Base-by-base conservation (phyloP, 345 rosid species). In the Pugionium dolabratum region DNA sequence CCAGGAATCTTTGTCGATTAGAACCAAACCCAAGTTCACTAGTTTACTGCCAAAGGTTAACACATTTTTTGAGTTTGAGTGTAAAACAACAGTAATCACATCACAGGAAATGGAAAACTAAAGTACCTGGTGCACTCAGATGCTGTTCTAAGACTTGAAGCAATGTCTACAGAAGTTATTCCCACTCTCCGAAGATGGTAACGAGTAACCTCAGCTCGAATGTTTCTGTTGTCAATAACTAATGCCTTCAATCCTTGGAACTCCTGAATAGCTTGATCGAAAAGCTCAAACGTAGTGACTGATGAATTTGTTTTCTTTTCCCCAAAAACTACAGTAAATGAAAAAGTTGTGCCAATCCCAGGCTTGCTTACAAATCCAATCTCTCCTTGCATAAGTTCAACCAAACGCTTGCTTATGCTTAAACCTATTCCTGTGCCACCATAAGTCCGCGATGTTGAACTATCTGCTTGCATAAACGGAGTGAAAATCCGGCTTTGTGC, bases 401-500 rank as follows among this genome's bases (percentile, higher is more conserved):
- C 97, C 60, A 94, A 79, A 74, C 83, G 84, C 70, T 82, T 86
- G 84, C 97, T 86, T 50, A 94, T 88, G 77, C 99, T 94, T 69
- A 94, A 75, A 53, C 99, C 99, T 58, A 94, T 94, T 57, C 97
- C 97, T 10, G 97, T 94, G 26, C 99, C 97, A 64, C 99, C 99
- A 76, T 94, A 83, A 10, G 88, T 89, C 45, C 99, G 85, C 4
- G 99, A 94, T 32, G 97, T 94, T 53, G 99, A 94, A 67, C 97
- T 94, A 65, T 94, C 99, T 4, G 96, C 99, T 78, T 94, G 99
- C 88, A 94, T 81, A 68, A 94, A 94, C 54, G 97, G 99, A 3
- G 95, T 90, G 82, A 94, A 94, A 63, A 94, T 90, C 4, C 83
- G 82, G 63, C 65, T 69, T 54, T 94, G 96, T 59, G 92, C 96